Percentiles rank a stretch among this genome's conserved stretches.
phyloP scores from a whole-genome alignment of 768 basidiomycete genomes.

The Macrolepiota dolichaula region DNA sequence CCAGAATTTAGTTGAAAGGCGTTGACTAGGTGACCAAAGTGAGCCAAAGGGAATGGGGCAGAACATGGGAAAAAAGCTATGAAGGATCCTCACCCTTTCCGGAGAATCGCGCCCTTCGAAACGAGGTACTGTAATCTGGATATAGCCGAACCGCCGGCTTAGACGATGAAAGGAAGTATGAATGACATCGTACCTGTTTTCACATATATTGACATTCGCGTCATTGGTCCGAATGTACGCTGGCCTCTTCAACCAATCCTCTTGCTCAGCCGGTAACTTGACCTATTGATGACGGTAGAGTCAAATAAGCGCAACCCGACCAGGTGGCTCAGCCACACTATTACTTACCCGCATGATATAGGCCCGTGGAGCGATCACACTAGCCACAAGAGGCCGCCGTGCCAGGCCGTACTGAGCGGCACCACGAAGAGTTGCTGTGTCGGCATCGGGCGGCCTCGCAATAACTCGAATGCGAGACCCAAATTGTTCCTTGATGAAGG shows the following conservation, averaged over 20 bases:
- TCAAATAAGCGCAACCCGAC: conserved; percentile 2
- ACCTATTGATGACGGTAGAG: conserved; percentile 45
- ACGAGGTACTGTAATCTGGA: conserved; percentile 81
- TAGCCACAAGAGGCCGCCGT: conserved; percentile 71
- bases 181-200: conserved; percentile 59
- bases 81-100: conserved; percentile 64
- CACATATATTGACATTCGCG: conserved; percentile 75
- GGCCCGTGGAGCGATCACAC: conserved; percentile 75
- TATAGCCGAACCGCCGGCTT: conserved; percentile 24
- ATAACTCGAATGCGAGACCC: conserved; percentile 65
- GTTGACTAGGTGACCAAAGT: conserved; percentile 49
- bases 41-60: conserved; percentile 17
- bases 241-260: conserved; percentile 82
- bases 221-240: conserved; percentile 80
- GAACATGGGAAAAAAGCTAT: conserved; percentile 13
- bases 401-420: conserved; percentile 88
- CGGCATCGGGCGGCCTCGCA: conserved; percentile 80
- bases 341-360: conserved; percentile 79
- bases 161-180: conserved; percentile 13
- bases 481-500: conserved; percentile 55
- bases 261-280: conserved; percentile 82
- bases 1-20: conserved; percentile 82
- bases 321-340: not conserved
- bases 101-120: conserved; percentile 80
- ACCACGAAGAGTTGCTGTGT: conserved; percentile 84